Conservation (phyloP, 176 grass and related monocot species). For the Echinochloa phyllopogon region DNA sequence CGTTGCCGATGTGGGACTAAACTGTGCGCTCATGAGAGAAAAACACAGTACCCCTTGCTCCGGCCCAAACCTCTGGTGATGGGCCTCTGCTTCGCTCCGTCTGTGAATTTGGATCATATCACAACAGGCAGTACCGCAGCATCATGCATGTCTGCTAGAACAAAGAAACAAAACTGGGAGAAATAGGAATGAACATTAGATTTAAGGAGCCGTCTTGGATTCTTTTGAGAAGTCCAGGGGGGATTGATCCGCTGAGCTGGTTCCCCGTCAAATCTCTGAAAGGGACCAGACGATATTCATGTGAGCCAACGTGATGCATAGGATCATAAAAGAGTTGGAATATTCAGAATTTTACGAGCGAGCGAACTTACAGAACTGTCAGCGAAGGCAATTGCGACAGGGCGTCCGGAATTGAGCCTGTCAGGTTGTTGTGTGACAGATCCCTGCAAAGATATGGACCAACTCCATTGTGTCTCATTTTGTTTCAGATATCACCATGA, state of each 20-base stretch:
- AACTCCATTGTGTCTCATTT: neutral
- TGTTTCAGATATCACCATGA: neutral
- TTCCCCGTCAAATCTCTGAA: slow-evolving; percentile 63
- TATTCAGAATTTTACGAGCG: neutral
- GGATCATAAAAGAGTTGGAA: neutral
- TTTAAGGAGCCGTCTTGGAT: slow-evolving; percentile 46
- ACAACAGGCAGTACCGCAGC: too few relatives aligned
- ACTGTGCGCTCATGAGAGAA: too few relatives aligned
- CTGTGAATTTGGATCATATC: too few relatives aligned
- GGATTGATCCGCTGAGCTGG: slow-evolving; percentile 53
- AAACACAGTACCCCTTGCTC: too few relatives aligned
- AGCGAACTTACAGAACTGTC: slow-evolving; percentile 46
- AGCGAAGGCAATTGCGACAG: slow-evolving; percentile 47
- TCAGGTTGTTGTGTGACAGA: slow-evolving; percentile 62
- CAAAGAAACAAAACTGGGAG: neutral
- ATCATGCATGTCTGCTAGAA: neutral
- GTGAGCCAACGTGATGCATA: neutral
- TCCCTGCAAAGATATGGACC: slow-evolving; percentile 39
- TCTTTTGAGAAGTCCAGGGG: slow-evolving; percentile 45
- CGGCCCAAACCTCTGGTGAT: too few relatives aligned
- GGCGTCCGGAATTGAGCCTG: slow-evolving; percentile 53
- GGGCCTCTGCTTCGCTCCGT: too few relatives aligned
- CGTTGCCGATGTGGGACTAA: too few relatives aligned
- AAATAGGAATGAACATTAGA: slow-evolving; percentile 27
- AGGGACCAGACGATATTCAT: neutral